Percentiles rank a stretch among this genome's conserved stretches.
Evolutionary conservation across 2,329 filamentous ascomycete genomes (phyloP).

Genomic region (Alternaria sp.): DNA sequence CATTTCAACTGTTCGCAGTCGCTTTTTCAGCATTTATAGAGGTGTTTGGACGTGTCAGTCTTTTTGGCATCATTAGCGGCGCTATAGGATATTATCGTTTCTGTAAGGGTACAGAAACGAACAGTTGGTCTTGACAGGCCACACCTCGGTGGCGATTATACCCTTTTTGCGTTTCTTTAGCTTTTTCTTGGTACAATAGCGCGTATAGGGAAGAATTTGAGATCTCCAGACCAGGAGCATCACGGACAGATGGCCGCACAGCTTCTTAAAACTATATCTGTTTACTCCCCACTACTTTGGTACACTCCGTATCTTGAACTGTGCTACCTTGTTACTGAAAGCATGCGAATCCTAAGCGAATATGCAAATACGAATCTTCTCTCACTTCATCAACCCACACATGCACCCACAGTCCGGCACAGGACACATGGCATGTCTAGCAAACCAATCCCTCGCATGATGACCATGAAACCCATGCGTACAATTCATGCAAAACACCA

Average conservation of each 20-base stretch:
- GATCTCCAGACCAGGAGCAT: background rate
- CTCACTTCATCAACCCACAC: conserved; percentile 54
- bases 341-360: background rate
- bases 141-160: conserved; percentile 23
- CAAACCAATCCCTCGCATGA: conserved; percentile 69
- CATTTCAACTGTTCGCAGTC: background rate
- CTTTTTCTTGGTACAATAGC: background rate
- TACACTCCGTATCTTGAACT: background rate
- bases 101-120: background rate
- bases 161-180: conserved; percentile 19
- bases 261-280: background rate
- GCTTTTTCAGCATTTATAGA: conserved; percentile 16
- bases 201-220: background rate
- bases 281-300: background rate
- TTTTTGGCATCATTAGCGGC: conserved; percentile 14
- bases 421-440: conserved; percentile 59
- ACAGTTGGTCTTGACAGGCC: conserved; percentile 9
- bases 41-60: conserved; percentile 12
- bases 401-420: conserved; percentile 62
- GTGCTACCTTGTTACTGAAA: background rate
- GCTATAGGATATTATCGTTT: conserved; percentile 14
- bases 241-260: background rate
- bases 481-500: conserved; percentile 68
- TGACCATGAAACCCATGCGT: conserved; percentile 69
- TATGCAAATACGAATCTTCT: background rate